Conservation (phyloP, 2,329 filamentous ascomycete genomes). For the Pseudophaeomoniella oleicola region DNA sequence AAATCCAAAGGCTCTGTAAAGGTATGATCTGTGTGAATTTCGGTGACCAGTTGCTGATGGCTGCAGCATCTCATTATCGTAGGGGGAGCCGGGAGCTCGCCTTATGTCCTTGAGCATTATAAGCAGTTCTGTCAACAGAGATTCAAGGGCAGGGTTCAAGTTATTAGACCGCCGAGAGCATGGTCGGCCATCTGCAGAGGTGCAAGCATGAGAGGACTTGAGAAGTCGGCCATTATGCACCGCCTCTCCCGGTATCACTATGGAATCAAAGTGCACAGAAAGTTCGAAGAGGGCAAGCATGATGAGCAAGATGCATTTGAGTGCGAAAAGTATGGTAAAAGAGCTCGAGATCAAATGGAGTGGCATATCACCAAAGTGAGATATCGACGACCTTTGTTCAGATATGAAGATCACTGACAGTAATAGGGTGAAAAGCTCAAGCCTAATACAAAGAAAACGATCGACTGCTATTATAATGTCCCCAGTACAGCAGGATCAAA, state of each 20-base stretch:
- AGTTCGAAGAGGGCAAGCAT: constrained; percentile 6
- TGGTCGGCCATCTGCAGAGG: constrained; percentile 9
- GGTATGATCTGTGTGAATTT: no score
- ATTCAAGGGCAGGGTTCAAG: constrained; percentile 2
- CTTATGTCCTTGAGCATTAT: constrained; percentile 7
- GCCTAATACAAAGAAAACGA: constrained; percentile 1
- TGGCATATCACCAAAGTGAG: neutral
- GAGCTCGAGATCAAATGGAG: neutral
- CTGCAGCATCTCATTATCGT: constrained; percentile 6
- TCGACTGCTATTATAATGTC: no score
- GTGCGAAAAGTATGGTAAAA: constrained; percentile 2
- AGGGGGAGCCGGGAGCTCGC: constrained; percentile 5
- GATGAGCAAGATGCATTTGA: constrained; percentile 5
- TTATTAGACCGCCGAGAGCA: constrained; percentile 5
- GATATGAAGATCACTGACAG: no score
- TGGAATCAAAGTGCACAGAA: constrained; percentile 4
- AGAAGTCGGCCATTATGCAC: constrained; percentile 1
- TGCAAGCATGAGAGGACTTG: constrained; percentile 6
- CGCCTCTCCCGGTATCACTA: constrained; percentile 5
- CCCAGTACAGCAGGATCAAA: no score
- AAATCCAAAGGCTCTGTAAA: constrained; percentile 3
- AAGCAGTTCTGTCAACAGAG: constrained; percentile 5
- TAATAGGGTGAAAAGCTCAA: neutral
- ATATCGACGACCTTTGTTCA: neutral
- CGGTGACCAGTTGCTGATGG: no score